These are phyloP conservation scores for Incumbomyces lentus DNA, from an alignment of 2,329 filamentous ascomycete genomes.

Conservation along the genomic window DNA sequence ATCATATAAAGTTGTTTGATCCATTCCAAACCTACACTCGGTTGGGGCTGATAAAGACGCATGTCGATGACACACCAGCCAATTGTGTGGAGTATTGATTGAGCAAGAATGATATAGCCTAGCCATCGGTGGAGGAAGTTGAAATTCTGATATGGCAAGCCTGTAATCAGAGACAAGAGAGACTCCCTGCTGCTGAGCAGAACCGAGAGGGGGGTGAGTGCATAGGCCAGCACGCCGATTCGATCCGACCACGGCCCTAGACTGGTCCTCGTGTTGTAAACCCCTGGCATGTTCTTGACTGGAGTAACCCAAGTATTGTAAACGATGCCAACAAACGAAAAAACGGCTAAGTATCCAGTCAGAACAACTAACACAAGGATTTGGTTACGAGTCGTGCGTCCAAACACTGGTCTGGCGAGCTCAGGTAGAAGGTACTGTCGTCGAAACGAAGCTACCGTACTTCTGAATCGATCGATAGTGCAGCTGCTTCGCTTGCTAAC, in stretches of 20 bases:
- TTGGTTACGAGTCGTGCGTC: constrained; percentile 58
- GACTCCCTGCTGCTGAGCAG: constrained; percentile 60
- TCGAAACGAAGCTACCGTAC: constrained; percentile 32
- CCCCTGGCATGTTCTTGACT: constrained; percentile 43
- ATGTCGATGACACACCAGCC: constrained; percentile 59
- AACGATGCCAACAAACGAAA: constrained; percentile 57
- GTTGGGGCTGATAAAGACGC: constrained; percentile 61
- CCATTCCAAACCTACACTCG: constrained; percentile 45
- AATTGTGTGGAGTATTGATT: constrained; percentile 59
- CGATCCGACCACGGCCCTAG: constrained; percentile 61
- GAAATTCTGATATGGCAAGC: constrained; percentile 66
- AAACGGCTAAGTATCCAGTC: constrained; percentile 53
- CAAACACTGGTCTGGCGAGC: constrained; percentile 48
- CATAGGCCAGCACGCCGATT: constrained; percentile 61
- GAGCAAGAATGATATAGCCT: constrained; percentile 61
- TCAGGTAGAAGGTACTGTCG: constrained; percentile 53
- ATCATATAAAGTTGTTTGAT: constrained; percentile 58
- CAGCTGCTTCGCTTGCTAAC: neutral
- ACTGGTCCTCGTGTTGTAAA: constrained; percentile 54
- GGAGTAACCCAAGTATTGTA: constrained; percentile 64
- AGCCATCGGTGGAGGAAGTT: constrained; percentile 70
- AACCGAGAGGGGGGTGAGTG: constrained; percentile 60
- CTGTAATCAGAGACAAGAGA: constrained; percentile 58
- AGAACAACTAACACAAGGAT: constrained; percentile 51
- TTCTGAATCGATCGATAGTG: constrained; percentile 23